Percentiles rank a stretch among this genome's conserved stretches.
These are phyloP conservation scores for Ustilago xerochloae DNA, from an alignment of 1,284 basidiomycete species.

Conservation along the genomic window DNA sequence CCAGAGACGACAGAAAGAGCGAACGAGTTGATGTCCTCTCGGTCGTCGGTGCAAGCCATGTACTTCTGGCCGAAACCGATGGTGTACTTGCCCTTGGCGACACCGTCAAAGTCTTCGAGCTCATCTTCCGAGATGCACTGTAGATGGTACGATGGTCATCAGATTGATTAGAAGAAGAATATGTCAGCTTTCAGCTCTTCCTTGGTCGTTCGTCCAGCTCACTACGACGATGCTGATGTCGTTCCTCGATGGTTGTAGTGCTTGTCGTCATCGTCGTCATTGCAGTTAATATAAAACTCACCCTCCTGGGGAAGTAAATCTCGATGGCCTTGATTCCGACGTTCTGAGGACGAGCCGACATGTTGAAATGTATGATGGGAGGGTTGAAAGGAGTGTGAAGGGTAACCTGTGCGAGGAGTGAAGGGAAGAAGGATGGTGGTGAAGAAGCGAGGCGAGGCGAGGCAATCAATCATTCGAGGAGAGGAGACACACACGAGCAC, in stretches of 20 bases:
- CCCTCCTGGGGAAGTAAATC: constrained; percentile 91
- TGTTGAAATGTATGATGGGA: constrained; percentile 28
- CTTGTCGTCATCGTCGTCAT: not conserved
- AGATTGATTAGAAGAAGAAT: not conserved
- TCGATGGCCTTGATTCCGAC: constrained; percentile 92
- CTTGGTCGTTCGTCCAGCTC: not conserved
- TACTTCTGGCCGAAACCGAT: constrained; percentile 97
- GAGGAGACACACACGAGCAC: not conserved
- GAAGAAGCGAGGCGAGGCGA: not conserved
- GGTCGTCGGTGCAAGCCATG: constrained; percentile 97
- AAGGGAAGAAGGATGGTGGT: constrained; percentile 6
- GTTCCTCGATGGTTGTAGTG: not conserved
- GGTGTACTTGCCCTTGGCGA: constrained; percentile 96
- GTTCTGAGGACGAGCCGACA: constrained; percentile 78
- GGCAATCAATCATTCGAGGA: not conserved
- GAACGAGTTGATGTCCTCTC: constrained; percentile 98
- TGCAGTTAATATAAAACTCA: constrained; percentile 70
- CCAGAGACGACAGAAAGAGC: constrained; percentile 80
- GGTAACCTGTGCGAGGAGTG: constrained; percentile 17
- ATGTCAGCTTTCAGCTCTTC: constrained; percentile 7
- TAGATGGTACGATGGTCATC: too few species aligned
- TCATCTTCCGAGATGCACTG: constrained; percentile 67
- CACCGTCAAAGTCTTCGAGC: constrained; percentile 90
- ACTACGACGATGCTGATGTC: not conserved
- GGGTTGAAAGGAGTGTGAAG: constrained; percentile 24